Evolutionary conservation across 2,329 filamentous ascomycete genomes (phyloP).

Genomic region (Venturia aucupariae): DNA sequence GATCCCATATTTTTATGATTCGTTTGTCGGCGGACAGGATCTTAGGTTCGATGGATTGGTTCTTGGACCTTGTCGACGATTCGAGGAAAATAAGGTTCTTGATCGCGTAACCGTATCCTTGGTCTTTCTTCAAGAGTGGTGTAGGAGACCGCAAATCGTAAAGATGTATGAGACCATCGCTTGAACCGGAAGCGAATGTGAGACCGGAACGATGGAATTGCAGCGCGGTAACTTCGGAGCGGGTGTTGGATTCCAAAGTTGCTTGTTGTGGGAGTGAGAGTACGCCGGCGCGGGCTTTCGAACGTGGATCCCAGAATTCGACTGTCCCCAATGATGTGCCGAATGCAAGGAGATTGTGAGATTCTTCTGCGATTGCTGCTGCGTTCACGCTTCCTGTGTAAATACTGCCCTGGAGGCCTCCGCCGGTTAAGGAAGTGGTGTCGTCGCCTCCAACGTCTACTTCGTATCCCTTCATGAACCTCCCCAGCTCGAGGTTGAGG

Average conservation of each 20-base stretch:
- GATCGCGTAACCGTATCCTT: slow-evolving; percentile 89
- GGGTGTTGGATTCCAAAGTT: slow-evolving; percentile 19
- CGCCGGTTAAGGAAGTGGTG: slow-evolving; percentile 52
- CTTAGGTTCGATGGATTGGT: slow-evolving; percentile 60
- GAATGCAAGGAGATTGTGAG: slow-evolving; percentile 85
- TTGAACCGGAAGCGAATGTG: slow-evolving; percentile 78
- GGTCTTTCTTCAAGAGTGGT: slow-evolving; percentile 82
- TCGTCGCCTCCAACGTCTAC: slow-evolving; percentile 84
- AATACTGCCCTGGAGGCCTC: slow-evolving; percentile 78
- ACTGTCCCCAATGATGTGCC: slow-evolving; percentile 92
- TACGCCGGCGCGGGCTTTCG: slow-evolving; percentile 69
- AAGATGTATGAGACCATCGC: slow-evolving; percentile 75
- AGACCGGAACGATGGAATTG: slow-evolving; percentile 79
- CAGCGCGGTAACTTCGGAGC: slow-evolving; percentile 66
- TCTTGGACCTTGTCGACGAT: slow-evolving; percentile 56
- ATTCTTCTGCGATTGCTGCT: slow-evolving; percentile 75
- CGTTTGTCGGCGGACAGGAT: slow-evolving; percentile 87
- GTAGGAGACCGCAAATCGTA: slow-evolving; percentile 87
- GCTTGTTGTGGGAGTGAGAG: slow-evolving; percentile 32
- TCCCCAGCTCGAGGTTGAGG: slow-evolving; percentile 80
- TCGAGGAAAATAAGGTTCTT: slow-evolving; percentile 66
- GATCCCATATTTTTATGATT: slow-evolving; percentile 96
- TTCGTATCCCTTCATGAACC: slow-evolving; percentile 92
- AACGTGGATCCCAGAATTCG: slow-evolving; percentile 91
- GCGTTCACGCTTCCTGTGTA: slow-evolving; percentile 79